Evolutionary conservation across 108 stramenopile genomes (phyloP).

Genomic region (Nitzschia putrida): DNA sequence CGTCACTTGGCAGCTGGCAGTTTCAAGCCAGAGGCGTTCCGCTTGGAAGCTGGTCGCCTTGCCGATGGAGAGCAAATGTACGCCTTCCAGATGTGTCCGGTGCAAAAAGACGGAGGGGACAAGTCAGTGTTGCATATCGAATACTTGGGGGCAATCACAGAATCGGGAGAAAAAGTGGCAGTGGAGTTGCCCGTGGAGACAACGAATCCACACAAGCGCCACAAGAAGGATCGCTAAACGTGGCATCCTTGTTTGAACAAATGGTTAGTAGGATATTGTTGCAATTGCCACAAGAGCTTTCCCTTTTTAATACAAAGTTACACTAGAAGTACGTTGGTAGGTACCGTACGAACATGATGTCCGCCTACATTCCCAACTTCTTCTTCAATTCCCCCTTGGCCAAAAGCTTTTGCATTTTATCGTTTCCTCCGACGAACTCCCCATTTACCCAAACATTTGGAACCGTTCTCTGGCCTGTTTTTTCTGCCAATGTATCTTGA

Average conservation of each 20-base stretch:
- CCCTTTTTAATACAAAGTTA: not conserved
- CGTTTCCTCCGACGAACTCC: slow-evolving; percentile 71
- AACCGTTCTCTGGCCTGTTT: slow-evolving; percentile 72
- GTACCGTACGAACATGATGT: not conserved
- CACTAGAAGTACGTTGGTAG: not conserved
- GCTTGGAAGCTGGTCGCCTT: slow-evolving; percentile 78
- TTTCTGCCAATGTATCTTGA: slow-evolving; percentile 37
- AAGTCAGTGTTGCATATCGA: slow-evolving; percentile 72
- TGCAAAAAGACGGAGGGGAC: slow-evolving; percentile 59
- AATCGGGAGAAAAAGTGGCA: slow-evolving; percentile 46
- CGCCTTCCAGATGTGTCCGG: slow-evolving; percentile 79
- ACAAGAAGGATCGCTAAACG: slow-evolving; percentile 13
- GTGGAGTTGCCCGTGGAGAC: not conserved
- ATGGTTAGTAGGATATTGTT: not conserved
- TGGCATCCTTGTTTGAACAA: not conserved
- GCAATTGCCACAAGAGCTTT: not conserved
- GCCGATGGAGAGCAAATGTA: slow-evolving; percentile 88
- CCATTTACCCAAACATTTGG: slow-evolving; percentile 74
- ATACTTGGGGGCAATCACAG: slow-evolving; percentile 80
- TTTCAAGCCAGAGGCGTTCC: slow-evolving; percentile 86
- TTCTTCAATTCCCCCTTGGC: slow-evolving; percentile 51
- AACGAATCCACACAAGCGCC: slow-evolving; percentile 5
- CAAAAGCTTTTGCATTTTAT: slow-evolving; percentile 55
- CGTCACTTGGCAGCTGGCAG: slow-evolving; percentile 64
- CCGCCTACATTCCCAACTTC: not conserved